Evolutionary conservation across 768 basidiomycete species (phyloP).

Genomic region (Cyclocybe cylindracea): DNA sequence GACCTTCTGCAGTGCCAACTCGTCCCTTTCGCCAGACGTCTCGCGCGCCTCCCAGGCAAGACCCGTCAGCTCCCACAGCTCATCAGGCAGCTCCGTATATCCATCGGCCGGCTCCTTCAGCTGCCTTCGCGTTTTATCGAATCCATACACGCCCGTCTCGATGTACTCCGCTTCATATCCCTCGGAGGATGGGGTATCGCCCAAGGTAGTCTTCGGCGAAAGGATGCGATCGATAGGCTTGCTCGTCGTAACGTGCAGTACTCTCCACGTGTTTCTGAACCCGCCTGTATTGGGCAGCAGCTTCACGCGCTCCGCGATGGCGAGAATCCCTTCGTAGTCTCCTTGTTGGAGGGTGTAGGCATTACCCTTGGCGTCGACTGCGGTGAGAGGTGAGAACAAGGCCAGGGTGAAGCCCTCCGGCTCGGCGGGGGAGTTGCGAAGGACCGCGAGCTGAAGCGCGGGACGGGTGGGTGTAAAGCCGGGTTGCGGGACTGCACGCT

Average conservation of each 20-base stretch:
- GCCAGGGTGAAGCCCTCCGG: conserved; percentile 10
- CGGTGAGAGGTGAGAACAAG: conserved; percentile 7
- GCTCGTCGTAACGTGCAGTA: conserved; percentile 29
- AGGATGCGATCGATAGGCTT: conserved; percentile 36
- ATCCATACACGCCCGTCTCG: conserved; percentile 37
- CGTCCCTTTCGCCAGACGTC: conserved; percentile 21
- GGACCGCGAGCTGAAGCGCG: background rate
- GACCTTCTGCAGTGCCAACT: conserved; percentile 26
- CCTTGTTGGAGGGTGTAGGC: background rate
- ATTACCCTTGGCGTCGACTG: conserved; percentile 4
- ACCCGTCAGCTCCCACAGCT: conserved; percentile 31
- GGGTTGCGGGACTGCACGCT: conserved; percentile 2
- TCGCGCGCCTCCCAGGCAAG: conserved; percentile 35
- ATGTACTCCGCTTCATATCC: conserved; percentile 16
- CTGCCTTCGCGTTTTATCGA: conserved; percentile 26
- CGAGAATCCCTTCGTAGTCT: conserved; percentile 11
- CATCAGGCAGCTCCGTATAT: conserved; percentile 26
- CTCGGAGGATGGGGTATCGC: background rate
- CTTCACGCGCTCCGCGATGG: conserved; percentile 9
- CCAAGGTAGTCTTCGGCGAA: conserved; percentile 10
- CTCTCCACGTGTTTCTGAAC: conserved; percentile 37
- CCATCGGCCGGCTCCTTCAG: conserved; percentile 28
- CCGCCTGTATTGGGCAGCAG: conserved; percentile 25
- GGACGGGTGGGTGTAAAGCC: background rate
- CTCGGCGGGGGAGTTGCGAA: conserved; percentile 5